A percentile compares a stretch with the other conserved stretches of the same genome.
Evolutionary conservation across 2,329 filamentous ascomycete species (phyloP).

Genomic region (Fusarium nurragi): DNA sequence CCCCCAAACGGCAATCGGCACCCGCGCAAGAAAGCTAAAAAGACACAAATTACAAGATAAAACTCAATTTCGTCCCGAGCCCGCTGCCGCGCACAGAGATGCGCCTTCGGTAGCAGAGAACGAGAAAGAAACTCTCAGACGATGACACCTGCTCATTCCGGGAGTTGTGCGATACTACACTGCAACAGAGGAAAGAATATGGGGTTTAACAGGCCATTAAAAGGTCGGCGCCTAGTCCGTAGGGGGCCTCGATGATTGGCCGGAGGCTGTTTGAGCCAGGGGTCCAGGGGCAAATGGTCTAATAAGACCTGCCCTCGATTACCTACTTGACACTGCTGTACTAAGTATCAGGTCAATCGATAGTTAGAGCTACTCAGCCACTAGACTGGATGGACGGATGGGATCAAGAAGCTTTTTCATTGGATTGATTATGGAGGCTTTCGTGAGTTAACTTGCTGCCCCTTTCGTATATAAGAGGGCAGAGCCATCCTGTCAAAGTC

Average conservation of each 20-base stretch:
- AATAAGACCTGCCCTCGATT: background rate
- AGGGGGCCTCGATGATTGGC: background rate
- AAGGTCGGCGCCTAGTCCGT: conserved; percentile 1
- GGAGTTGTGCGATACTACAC: conserved; percentile 10
- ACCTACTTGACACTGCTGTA: background rate
- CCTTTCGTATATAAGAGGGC: background rate
- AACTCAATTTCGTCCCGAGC: conserved; percentile 17
- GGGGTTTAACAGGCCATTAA: conserved; percentile 25
- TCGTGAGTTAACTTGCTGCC: background rate
- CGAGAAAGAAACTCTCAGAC: background rate
- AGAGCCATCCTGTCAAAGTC: background rate
- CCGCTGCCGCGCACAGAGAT: conserved; percentile 10
- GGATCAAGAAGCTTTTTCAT: background rate
- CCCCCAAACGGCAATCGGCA: conserved; percentile 28
- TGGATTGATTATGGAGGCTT: background rate
- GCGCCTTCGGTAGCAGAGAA: background rate
- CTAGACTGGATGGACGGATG: background rate
- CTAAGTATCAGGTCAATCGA: too few species aligned
- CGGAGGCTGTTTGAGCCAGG: background rate
- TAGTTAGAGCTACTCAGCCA: background rate
- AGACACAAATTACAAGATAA: background rate
- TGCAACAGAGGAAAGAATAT: background rate
- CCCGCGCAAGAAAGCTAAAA: background rate
- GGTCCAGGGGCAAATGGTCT: conserved; percentile 8
- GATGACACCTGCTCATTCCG: conserved; percentile 12